These are phyloP conservation scores for Stylosanthes scabra DNA, from an alignment of 331 rosid species.

Conservation along the genomic window DNA sequence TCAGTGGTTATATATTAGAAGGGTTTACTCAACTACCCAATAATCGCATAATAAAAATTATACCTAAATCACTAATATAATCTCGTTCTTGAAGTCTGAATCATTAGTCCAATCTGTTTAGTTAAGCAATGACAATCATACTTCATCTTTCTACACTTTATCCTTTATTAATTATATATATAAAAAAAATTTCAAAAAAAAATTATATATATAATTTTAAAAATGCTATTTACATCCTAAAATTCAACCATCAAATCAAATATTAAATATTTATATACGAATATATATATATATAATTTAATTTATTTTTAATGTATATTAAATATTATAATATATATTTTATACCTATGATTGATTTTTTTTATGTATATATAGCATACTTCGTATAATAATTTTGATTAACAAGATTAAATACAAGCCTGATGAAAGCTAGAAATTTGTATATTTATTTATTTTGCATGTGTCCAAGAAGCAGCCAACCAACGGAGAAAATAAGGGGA, in stretches of 20 bases:
- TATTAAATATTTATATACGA: no score
- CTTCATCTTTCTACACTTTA: slow-evolving; percentile 14
- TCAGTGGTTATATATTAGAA: slow-evolving; percentile 44
- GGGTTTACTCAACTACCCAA: slow-evolving; percentile 43
- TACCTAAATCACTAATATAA: slow-evolving; percentile 29
- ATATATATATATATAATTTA: no score
- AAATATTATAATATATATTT: no score
- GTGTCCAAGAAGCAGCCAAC: slow-evolving; percentile 17
- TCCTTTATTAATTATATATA: slow-evolving; percentile 3
- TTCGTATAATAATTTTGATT: no score
- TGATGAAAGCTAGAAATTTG: slow-evolving; percentile 10
- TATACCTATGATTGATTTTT: no score
- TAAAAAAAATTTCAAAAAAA: no score
- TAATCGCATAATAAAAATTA: slow-evolving; percentile 26
- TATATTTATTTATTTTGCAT: slow-evolving; percentile 3
- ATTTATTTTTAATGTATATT: no score
- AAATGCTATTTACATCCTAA: no score
- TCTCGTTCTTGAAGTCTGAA: slow-evolving; percentile 10
- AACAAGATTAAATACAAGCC: background rate
- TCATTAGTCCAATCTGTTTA: slow-evolving; percentile 37
- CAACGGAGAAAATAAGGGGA: background rate
- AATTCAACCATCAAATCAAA: no score
- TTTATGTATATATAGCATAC: no score
- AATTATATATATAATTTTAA: no score
- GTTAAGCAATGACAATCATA: slow-evolving; percentile 55